Base-by-base conservation (phyloP, 2,329 filamentous ascomycete species). In the Amauroascus niger region DNA sequence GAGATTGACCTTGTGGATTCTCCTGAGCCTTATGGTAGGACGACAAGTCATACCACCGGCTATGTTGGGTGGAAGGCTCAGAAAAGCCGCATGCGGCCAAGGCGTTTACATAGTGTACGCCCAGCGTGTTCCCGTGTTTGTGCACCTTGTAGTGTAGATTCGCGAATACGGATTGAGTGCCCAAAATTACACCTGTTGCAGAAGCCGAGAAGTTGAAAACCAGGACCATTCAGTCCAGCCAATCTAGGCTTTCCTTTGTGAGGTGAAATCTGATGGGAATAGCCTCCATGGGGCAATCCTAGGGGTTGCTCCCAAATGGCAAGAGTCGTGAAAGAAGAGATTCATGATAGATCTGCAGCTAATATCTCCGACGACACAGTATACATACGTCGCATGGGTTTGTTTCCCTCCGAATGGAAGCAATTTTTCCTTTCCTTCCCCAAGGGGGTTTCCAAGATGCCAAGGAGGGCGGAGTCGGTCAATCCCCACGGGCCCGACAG, bases 381-480 rank as follows among this genome's bases (percentile, higher is more conserved):
- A n/a, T 28, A 24, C 16, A 6, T 16, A 7, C n/a, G 35, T 9
- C n/a, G n/a, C 35, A 39, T 39, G 6, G 9, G n/a, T 4, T 14
- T 14, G n/a, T 18, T 39, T 18, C 35, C n/a, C 14, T 5, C 14
- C 4, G 14, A 39, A 18, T n/a, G 35, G 35, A 9, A 39, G n/a
- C 14, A 18, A n/a, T n/a, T n/a, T 7, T 41, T 24, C 11, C 22
- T 22, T 7, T 6, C 45, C 13, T 9, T 30, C 26, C n/a, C 45
- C 45, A 47, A 32, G 7, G 11, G 40, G 26, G 3, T 3, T 24
- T 11, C 40, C 41, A 52, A 37, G 40, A 18, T 46, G 50, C 50
- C 50, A 52, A 52, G 50, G 50, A 46, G 41, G 50, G 50, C 50
- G 50, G 50, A 52, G 50, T 39, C 40, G n/a, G 28, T 11, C 16